These are phyloP conservation scores for Suhomyces coccinellae DNA, from an alignment of 1,139 yeast genomes.

Conservation along the genomic window DNA sequence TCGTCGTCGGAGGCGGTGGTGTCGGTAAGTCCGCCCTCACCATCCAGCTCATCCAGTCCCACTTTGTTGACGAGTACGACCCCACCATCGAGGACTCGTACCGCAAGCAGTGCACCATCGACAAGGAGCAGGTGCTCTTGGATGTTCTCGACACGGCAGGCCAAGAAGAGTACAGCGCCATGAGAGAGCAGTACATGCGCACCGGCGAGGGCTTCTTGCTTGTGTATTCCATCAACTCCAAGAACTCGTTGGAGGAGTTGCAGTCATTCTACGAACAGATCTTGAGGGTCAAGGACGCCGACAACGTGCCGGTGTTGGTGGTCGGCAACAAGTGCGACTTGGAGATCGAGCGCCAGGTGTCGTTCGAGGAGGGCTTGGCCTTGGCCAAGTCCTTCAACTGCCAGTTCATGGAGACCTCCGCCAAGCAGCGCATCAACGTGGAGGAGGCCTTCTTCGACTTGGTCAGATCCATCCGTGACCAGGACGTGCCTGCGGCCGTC, in stretches of 20 bases:
- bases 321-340: constrained; percentile 82
- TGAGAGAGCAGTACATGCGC: constrained; percentile 93
- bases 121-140: constrained; percentile 50
- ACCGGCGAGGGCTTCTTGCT: constrained; percentile 89
- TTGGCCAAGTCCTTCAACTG: constrained; percentile 76
- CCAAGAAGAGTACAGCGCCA: constrained; percentile 94
- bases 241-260: constrained; percentile 77
- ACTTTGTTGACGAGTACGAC: constrained; percentile 93
- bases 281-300: constrained; percentile 78
- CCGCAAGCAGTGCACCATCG: constrained; percentile 56
- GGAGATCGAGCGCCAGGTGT: constrained; percentile 74
- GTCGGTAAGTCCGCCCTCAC: constrained; percentile 97
- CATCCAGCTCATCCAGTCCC: constrained; percentile 85
- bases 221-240: constrained; percentile 81
- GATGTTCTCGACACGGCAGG: constrained; percentile 97
- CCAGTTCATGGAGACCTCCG: constrained; percentile 88
- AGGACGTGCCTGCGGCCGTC: constrained; percentile 20
- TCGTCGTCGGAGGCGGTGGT: constrained; percentile 98
- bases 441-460: constrained; percentile 86
- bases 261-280: constrained; percentile 80
- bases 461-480: constrained; percentile 61
- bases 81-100: constrained; percentile 91
- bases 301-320: constrained; percentile 68
- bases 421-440: constrained; percentile 89
- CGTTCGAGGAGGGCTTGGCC: constrained; percentile 77